These are phyloP conservation scores for Flaveria floridana DNA, from an alignment of 140 eudicot genomes.

Conservation along the genomic window DNA sequence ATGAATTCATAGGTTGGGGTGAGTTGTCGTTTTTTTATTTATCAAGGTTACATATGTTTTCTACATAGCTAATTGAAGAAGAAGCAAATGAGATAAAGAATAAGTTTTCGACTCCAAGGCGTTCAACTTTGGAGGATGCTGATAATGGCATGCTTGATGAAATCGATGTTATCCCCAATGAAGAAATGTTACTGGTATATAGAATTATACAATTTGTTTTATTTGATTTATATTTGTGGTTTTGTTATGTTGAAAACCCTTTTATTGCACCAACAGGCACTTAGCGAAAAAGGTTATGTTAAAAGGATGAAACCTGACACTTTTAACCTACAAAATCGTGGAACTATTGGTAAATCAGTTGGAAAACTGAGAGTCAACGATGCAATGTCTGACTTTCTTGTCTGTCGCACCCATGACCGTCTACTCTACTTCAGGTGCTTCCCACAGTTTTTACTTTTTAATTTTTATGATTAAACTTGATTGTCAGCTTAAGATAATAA, in stretches of 20 bases:
- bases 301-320: conserved; percentile 94
- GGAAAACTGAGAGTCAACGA: conserved; percentile 92
- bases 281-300: conserved; percentile 96
- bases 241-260: conserved; percentile 16
- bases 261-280: conserved; percentile 49
- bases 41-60: conserved; percentile 9
- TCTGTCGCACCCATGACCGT: conserved; percentile 85
- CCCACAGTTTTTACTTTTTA: neutral
- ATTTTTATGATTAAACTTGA: neutral
- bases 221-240: neutral
- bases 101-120: conserved; percentile 80
- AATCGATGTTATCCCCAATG: conserved; percentile 91
- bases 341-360: conserved; percentile 98
- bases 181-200: conserved; percentile 82
- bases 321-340: conserved; percentile 83
- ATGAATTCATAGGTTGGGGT: neutral
- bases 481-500: conserved; percentile 9
- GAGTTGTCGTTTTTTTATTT: neutral
- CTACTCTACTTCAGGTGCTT: conserved; percentile 85
- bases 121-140: conserved; percentile 81
- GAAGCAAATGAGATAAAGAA: conserved; percentile 88
- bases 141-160: conserved; percentile 88
- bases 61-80: conserved; percentile 71
- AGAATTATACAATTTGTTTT: neutral
- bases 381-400: conserved; percentile 88